Percentiles rank a stretch among this genome's conserved stretches.
Evolutionary conservation across 768 basidiomycete species (phyloP).

Genomic region (Terana coerulea): DNA sequence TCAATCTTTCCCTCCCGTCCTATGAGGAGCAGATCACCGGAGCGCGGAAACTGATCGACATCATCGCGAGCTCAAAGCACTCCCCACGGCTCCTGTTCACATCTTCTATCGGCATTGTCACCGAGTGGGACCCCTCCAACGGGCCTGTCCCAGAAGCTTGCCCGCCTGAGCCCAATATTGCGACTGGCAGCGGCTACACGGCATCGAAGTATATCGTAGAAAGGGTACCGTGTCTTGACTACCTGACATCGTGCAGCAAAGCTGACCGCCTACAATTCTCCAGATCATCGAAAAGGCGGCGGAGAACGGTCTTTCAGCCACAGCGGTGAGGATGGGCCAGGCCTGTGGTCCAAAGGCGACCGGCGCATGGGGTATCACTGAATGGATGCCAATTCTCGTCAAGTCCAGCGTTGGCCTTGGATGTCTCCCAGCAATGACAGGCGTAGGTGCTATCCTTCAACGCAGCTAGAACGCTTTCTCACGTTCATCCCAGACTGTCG

Average conservation of each 20-base stretch:
- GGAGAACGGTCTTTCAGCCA: not conserved
- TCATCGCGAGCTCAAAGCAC: not conserved
- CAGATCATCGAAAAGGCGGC: conserved; percentile 5
- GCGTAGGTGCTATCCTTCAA: not conserved
- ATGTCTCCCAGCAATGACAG: not conserved
- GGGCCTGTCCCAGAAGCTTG: conserved; percentile 11
- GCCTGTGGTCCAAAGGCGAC: conserved; percentile 18
- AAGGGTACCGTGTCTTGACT: too few species aligned
- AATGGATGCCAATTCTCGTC: conserved; percentile 8
- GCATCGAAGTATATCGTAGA: conserved; percentile 43
- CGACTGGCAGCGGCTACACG: conserved; percentile 33
- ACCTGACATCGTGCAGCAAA: not conserved
- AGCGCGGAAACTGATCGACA: conserved; percentile 18
- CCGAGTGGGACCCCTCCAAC: not conserved
- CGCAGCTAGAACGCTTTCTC: not conserved
- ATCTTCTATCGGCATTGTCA: conserved; percentile 17
- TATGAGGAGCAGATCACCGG: conserved; percentile 19
- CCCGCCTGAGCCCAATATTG: conserved; percentile 22
- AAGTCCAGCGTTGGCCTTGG: conserved; percentile 7
- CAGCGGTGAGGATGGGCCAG: conserved; percentile 27
- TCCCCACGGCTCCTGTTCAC: conserved; percentile 15
- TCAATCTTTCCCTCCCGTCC: conserved; percentile 18
- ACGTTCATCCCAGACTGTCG: not conserved
- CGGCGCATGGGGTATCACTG: conserved; percentile 8
- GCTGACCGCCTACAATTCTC: too few species aligned